Percentiles rank a stretch among this genome's conserved stretches.
Evolutionary conservation across 2,329 filamentous ascomycete genomes (phyloP).

Genomic region (Ophiocordyceps camponoti-floridani): DNA sequence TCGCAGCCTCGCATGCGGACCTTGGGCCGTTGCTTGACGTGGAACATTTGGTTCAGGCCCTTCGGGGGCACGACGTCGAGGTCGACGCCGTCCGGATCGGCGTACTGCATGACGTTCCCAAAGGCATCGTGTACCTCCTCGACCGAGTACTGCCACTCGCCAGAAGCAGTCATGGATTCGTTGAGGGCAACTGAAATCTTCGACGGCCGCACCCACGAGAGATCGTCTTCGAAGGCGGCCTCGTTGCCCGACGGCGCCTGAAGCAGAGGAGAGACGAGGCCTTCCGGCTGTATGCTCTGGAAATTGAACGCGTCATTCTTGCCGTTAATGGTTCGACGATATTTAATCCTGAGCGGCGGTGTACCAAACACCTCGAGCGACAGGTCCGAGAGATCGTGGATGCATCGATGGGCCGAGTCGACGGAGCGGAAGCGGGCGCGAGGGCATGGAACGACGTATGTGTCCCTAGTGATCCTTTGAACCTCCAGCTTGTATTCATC

Average conservation of each 20-base stretch:
- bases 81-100: slow-evolving; percentile 44
- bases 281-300: slow-evolving; percentile 84
- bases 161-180: slow-evolving; percentile 65
- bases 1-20: slow-evolving; percentile 59
- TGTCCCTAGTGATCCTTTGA: slow-evolving; percentile 55
- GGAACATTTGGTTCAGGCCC: slow-evolving; percentile 57
- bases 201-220: slow-evolving; percentile 65
- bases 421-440: slow-evolving; percentile 53
- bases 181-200: slow-evolving; percentile 70
- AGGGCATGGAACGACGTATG: slow-evolving; percentile 75
- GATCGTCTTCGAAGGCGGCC: slow-evolving; percentile 44
- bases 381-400: slow-evolving; percentile 74
- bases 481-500: slow-evolving; percentile 93
- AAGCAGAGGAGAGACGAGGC: slow-evolving; percentile 61
- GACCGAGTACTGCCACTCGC: slow-evolving; percentile 76
- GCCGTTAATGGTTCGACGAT: slow-evolving; percentile 73
- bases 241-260: slow-evolving; percentile 41
- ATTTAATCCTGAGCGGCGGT: slow-evolving; percentile 80
- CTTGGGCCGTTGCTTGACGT: slow-evolving; percentile 72
- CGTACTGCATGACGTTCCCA: slow-evolving; percentile 71
- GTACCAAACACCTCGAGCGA: slow-evolving; percentile 72
- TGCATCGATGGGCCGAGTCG: slow-evolving; percentile 51
- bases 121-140: slow-evolving; percentile 85
- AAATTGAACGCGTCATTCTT: slow-evolving; percentile 74
- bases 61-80: slow-evolving; percentile 42